phyloP scores from a whole-genome alignment of 305 asterid species.

The Rubia balearica region DNA sequence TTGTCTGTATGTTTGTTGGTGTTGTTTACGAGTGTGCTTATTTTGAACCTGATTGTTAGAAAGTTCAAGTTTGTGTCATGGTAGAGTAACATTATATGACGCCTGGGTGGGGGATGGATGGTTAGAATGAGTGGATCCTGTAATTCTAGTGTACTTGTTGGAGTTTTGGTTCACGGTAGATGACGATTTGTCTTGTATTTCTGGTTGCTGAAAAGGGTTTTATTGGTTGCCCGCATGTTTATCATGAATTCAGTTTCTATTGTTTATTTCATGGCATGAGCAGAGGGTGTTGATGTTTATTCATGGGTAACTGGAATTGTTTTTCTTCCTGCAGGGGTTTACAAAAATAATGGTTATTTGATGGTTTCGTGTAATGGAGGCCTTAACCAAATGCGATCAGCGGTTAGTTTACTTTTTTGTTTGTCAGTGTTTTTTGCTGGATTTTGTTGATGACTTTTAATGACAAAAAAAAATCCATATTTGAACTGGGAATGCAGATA shows the following conservation, averaged over 20 bases:
- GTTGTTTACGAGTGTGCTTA: neutral
- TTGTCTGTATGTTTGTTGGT: neutral
- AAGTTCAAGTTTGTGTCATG: neutral
- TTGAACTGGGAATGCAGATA: conserved; percentile 39
- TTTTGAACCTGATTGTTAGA: neutral
- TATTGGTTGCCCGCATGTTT: neutral
- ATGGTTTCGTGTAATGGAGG: conserved; percentile 98
- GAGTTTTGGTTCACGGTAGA: neutral
- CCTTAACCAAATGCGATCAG: conserved; percentile 94
- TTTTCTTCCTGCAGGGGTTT: conserved; percentile 52
- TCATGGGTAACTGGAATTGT: neutral
- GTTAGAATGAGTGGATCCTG: neutral
- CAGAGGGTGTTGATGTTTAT: neutral
- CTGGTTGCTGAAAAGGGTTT: neutral
- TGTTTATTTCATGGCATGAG: too few relatives aligned
- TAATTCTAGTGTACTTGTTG: neutral
- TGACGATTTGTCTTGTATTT: conserved; percentile 10
- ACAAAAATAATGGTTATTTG: conserved; percentile 91
- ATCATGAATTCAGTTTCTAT: too few relatives aligned
- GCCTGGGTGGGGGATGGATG: neutral
- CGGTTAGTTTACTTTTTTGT: conserved; percentile 46
- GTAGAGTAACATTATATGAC: neutral
- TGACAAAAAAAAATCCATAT: neutral
- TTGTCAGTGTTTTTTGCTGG: neutral
- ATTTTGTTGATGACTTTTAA: neutral